A percentile compares a stretch with the other conserved stretches of the same genome.
phyloP scores from a whole-genome alignment of 345 rosid genomes.

The Melaleuca alternifolia region DNA sequence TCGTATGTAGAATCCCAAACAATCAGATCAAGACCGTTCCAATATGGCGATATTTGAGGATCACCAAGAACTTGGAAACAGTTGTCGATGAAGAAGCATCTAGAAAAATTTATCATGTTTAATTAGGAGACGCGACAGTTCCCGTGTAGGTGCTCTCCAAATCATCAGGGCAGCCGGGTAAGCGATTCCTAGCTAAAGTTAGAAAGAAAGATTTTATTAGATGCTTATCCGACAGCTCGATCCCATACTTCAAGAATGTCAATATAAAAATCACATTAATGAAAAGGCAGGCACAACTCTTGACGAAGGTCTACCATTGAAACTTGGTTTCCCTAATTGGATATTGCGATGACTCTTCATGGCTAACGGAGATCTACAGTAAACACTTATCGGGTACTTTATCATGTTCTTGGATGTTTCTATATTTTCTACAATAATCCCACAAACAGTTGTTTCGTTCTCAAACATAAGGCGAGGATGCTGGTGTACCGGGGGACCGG shows the following conservation, averaged over 20 bases:
- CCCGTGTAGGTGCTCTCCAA: slow-evolving; percentile 15
- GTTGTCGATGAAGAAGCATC: slow-evolving; percentile 13
- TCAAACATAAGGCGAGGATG: no score
- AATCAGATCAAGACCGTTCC: background rate
- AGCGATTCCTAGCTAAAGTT: slow-evolving; percentile 18
- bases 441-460: background rate
- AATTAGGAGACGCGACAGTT: background rate
- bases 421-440: background rate
- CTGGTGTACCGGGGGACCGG: no score
- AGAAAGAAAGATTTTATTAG: no score
- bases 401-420: background rate
- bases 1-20: no score
- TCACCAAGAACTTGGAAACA: slow-evolving; percentile 6
- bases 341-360: slow-evolving; percentile 20
- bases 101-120: slow-evolving; percentile 18
- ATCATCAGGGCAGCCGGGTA: slow-evolving; percentile 10
- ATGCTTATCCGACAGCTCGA: background rate
- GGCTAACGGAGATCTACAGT: slow-evolving; percentile 13
- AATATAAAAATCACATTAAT: slow-evolving; percentile 3
- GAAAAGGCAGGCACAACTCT: background rate
- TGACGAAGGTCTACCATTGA: slow-evolving; percentile 14
- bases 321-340: slow-evolving; percentile 21
- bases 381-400: slow-evolving; percentile 11
- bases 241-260: background rate
- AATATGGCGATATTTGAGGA: background rate